Evolutionary conservation across 2,329 filamentous ascomycete genomes (phyloP).

Genomic region (Didymella segeticola): DNA sequence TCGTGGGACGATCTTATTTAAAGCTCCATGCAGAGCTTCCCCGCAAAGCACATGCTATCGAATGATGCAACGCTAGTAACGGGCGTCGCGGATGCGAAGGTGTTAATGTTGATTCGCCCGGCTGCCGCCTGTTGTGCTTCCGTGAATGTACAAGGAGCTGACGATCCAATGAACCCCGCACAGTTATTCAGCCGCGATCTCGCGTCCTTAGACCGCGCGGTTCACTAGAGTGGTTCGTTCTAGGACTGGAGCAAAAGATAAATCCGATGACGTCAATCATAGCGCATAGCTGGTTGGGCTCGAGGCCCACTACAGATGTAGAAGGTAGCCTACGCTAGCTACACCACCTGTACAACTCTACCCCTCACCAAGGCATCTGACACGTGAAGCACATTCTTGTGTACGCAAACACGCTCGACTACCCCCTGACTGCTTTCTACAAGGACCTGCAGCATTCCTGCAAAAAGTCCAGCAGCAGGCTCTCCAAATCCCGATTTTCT

Average conservation of each 20-base stretch:
- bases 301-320: not conserved
- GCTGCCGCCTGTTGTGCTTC: constrained; percentile 6
- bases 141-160: constrained; percentile 7
- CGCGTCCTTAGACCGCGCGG: not conserved
- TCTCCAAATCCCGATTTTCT: not conserved
- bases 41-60: constrained; percentile 20
- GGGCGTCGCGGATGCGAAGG: constrained; percentile 1
- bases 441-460: not conserved
- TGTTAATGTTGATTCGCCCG: constrained; percentile 13
- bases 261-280: constrained; percentile 7
- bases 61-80: constrained; percentile 20
- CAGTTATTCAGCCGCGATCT: constrained; percentile 14
- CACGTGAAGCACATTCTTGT: not conserved
- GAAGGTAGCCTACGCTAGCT: constrained; percentile 3
- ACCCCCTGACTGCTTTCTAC: not conserved
- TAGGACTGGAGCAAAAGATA: constrained; percentile 1
- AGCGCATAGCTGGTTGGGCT: constrained; percentile 4
- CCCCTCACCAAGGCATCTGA: constrained; percentile 14
- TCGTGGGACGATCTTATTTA: constrained; percentile 8
- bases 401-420: not conserved
- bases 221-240: too few species aligned
- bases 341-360: not conserved
- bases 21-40: constrained; percentile 16
- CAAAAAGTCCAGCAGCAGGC: not conserved
- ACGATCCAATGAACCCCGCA: constrained; percentile 17